Evolutionary conservation across 495 filamentous ascomycete genomes (phyloP), one percentile per base, ranked within the genome.

Genomic region (Penicillium steckii): DNA sequence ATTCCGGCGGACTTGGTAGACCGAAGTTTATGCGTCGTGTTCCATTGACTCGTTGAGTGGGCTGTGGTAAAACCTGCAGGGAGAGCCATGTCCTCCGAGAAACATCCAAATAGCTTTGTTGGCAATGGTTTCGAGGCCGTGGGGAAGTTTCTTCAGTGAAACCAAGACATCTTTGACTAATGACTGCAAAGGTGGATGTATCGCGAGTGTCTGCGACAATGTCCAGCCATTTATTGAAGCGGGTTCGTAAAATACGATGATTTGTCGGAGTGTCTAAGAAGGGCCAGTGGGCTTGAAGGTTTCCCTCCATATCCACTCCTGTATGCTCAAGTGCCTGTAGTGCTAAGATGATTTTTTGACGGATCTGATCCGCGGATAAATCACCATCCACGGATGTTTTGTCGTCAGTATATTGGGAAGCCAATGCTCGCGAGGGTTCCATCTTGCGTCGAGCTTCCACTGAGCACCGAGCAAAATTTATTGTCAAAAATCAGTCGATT

Each of bases 221-320:
- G 8, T 30, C 29, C 29, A 30, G 0, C 33, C 18, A 47, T 46
- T 18, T 40, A 15, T 37, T 46, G 26, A 4, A 53, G 13, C 44
- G 33, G 30, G 17, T 47, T 41, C 18, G 38, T 41, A 38, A 8
- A n/a, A 53, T 53, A 4, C 44, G 50, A 25, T 30, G 50, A 13
- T 29, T 53, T 25, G 41, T 44, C n/a, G 41, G 41, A 15, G 25
- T 15, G 17, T n/a, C 8, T 9, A 44, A 10, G 19, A 53, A 53
- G 3, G 50, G 50, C 50, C 53, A 56, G 18, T 40, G 29, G 13
- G 44, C 53, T 15, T 46, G 42, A 4, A 56, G 42, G 10, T 51
- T 35, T 4, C 44, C 47, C 18, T 46, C 33, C 6, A 17, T 33
- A 21, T 56, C 48, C 10, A 51, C 23, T 8, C 47, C 43, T 4